phyloP scores from a whole-genome alignment of 805 yeast species.

The Barnettozyma vustinii region DNA sequence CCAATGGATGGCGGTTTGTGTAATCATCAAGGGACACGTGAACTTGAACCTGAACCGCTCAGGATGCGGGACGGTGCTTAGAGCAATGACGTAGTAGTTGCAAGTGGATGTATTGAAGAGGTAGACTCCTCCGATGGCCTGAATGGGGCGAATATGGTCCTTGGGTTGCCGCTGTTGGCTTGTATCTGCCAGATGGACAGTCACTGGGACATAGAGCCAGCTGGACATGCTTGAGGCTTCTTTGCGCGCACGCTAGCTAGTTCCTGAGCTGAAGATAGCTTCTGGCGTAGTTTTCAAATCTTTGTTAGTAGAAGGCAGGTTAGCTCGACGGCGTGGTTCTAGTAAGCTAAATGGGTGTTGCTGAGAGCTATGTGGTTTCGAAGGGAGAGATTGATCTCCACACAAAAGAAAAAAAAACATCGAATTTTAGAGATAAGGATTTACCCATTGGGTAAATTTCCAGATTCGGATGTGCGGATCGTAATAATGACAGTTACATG shows the following conservation, averaged over 20 bases:
- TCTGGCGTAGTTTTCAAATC: neutral
- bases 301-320: neutral
- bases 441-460: neutral
- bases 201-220: constrained; percentile 24
- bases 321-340: neutral
- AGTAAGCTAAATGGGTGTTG: neutral
- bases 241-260: neutral
- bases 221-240: constrained; percentile 4
- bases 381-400: neutral
- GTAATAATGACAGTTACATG: too few relatives aligned
- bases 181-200: constrained; percentile 18
- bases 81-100: constrained; percentile 16
- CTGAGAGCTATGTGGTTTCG: neutral
- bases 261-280: neutral
- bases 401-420: neutral
- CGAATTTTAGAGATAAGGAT: neutral
- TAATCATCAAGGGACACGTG: constrained; percentile 11
- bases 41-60: constrained; percentile 14
- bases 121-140: constrained; percentile 23
- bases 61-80: constrained; percentile 14
- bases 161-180: constrained; percentile 1
- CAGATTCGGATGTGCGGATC: too few relatives aligned
- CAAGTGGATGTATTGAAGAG: constrained; percentile 9
- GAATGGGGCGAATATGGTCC: neutral
- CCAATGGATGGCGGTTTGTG: constrained; percentile 18